These are phyloP conservation scores for Acidiella bohemica DNA, from an alignment of 495 filamentous ascomycete species.

Conservation along the genomic window DNA sequence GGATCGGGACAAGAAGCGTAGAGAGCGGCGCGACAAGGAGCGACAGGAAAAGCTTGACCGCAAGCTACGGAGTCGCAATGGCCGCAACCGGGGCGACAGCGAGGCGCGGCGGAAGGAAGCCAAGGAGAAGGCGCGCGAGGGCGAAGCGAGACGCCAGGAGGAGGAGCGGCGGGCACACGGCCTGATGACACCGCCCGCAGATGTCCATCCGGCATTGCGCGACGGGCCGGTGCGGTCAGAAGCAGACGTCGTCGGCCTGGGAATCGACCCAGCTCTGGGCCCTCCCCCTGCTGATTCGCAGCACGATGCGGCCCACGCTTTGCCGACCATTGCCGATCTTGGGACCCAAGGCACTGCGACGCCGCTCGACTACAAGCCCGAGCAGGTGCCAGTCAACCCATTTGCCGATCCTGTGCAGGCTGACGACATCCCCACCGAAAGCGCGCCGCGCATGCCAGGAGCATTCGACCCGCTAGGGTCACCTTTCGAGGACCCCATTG, in stretches of 20 bases:
- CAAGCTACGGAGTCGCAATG: constrained; percentile 52
- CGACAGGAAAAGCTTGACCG: constrained; percentile 59
- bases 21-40: constrained; percentile 55
- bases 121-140: constrained; percentile 24
- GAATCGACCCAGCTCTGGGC: constrained; percentile 7
- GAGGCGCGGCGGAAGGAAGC: constrained; percentile 26
- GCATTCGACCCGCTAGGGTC: constrained; percentile 18
- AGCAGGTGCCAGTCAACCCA: constrained; percentile 7
- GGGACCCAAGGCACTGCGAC: constrained; percentile 9
- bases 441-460: neutral
- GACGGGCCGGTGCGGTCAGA: neutral
- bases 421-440: neutral
- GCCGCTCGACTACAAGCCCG: constrained; percentile 8
- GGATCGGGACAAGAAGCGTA: constrained; percentile 68
- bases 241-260: constrained; percentile 7
- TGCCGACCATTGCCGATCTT: constrained; percentile 5
- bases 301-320: neutral
- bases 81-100: constrained; percentile 42
- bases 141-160: constrained; percentile 30
- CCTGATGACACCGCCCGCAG: constrained; percentile 4
- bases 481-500: constrained; percentile 34
- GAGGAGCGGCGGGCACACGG: constrained; percentile 26
- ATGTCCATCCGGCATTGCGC: constrained; percentile 14
- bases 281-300: neutral
- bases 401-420: constrained; percentile 16